Conservation (phyloP, 2,329 filamentous ascomycete species). For the Moelleriella libera region DNA sequence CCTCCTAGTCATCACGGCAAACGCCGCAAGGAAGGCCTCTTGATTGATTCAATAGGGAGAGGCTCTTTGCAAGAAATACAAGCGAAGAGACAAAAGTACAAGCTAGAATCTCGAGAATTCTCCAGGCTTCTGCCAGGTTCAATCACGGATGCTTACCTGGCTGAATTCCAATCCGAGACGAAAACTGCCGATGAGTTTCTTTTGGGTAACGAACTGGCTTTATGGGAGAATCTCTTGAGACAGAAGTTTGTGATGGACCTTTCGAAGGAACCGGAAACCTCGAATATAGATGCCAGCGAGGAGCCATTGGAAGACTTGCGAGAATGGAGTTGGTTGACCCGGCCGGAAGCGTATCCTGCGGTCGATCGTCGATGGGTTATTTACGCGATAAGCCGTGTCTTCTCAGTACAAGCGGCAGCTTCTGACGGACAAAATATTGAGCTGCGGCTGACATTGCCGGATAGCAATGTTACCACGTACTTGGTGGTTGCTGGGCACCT, state of each 20-base stretch:
- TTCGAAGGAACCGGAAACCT: slow-evolving; percentile 6
- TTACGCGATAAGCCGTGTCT: slow-evolving; percentile 47
- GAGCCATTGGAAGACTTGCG: slow-evolving; percentile 13
- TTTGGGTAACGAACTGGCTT: slow-evolving; percentile 26
- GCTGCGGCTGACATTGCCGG: slow-evolving; percentile 25
- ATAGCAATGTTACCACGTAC: slow-evolving; percentile 43
- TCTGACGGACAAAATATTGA: slow-evolving; percentile 20
- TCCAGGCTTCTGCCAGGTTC: slow-evolving; percentile 30
- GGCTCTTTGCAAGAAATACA: slow-evolving; percentile 30
- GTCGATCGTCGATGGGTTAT: slow-evolving; percentile 53
- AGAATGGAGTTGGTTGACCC: slow-evolving; percentile 37
- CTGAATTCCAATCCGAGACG: slow-evolving; percentile 28
- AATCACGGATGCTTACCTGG: slow-evolving; percentile 33
- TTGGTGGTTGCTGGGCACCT: slow-evolving; percentile 46
- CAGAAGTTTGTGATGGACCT: slow-evolving; percentile 32
- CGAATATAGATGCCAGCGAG: slow-evolving; percentile 8
- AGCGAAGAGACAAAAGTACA: slow-evolving; percentile 17
- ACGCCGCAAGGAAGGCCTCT: slow-evolving; percentile 44
- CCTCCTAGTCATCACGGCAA: slow-evolving; percentile 40
- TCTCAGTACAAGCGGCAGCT: slow-evolving; percentile 34
- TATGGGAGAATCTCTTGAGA: slow-evolving; percentile 36
- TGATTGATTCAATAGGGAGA: slow-evolving; percentile 63
- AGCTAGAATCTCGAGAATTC: slow-evolving; percentile 17
- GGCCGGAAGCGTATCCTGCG: slow-evolving; percentile 30
- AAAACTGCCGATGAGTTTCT: slow-evolving; percentile 34